Evolutionary conservation across 2,329 filamentous ascomycete genomes (phyloP), one percentile per base, ranked within the genome.

Genomic region (Nannizzia gypsea): DNA sequence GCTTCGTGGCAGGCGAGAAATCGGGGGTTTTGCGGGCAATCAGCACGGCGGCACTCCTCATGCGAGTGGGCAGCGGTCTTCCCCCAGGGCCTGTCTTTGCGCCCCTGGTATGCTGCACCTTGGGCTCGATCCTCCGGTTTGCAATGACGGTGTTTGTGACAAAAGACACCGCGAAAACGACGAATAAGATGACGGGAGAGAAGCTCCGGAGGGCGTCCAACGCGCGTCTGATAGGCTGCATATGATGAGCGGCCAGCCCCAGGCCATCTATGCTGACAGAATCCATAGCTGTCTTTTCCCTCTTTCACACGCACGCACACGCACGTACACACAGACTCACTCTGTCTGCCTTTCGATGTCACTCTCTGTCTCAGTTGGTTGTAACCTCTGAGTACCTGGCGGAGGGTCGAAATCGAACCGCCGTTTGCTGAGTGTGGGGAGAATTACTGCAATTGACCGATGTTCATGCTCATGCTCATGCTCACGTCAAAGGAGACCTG

Each of bases 21-120:
- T 83, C 80, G 64, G 76, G 75, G 62, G 74, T 71, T 57, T 71
- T 71, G 62, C 76, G 73, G 66, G 78, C 77, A 64, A 76, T 76
- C 69, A 73, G 77, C 67, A 72, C 75, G 72, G 74, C 77, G 65
- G 72, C 73, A 70, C 70, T 80, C 71, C 74, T 69, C 61, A 72
- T 78, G 75, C 77, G 83, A 70, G 84, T 87, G 62, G 90, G 90
- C 59, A 96, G 78, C 36, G 90, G 90, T 72, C 95, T 91, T 65
- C 91, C 92, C 60, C 89, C 91, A 1, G 91, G 90, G n/a, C 91
- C 91, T 58, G 80, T 84, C 34, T 26, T 54, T 8, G 48, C 48
- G 13, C 54, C 54, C 64, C 82, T 73, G 34, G 13, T 73, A 77
- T 22, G 78, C 80, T 62, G 74, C 71, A 46, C 74, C 70, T 77